Conservation (phyloP, 106 monocot genomes). For the Dendrobium nobile region DNA sequence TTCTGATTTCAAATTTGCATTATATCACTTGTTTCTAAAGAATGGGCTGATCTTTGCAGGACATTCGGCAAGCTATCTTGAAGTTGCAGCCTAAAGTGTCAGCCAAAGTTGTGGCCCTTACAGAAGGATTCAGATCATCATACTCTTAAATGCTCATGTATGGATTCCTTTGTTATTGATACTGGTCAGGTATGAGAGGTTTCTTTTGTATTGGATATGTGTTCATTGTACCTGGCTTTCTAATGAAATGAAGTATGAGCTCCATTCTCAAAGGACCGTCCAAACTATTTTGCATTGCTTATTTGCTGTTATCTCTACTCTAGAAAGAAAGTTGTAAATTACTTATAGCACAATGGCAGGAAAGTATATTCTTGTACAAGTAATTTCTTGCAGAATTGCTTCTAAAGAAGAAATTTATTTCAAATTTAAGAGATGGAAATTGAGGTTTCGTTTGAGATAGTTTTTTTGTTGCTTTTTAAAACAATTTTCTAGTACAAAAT, state of each 20-base stretch:
- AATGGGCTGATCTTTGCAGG: slow-evolving; percentile 38
- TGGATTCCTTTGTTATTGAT: not conserved
- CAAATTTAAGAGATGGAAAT: too few relatives aligned
- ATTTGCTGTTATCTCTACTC: not conserved
- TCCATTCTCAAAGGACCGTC: not conserved
- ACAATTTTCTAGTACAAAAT: too few relatives aligned
- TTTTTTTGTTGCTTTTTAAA: too few relatives aligned
- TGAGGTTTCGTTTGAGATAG: too few relatives aligned
- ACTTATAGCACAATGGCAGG: not conserved
- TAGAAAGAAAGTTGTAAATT: not conserved
- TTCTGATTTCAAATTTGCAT: not conserved
- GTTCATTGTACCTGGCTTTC: not conserved
- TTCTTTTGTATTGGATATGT: not conserved
- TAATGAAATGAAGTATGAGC: too few relatives aligned
- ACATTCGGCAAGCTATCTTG: slow-evolving; percentile 69
- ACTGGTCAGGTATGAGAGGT: not conserved
- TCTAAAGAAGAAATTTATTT: too few relatives aligned
- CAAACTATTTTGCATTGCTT: not conserved
- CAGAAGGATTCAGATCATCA: slow-evolving; percentile 85
- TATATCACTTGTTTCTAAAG: not conserved
- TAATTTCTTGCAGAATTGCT: too few relatives aligned
- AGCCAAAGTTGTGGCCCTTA: slow-evolving; percentile 74
- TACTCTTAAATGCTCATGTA: slow-evolving; percentile 20
- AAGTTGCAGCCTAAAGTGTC: slow-evolving; percentile 68
- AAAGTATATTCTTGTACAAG: too few relatives aligned